Evolutionary conservation across 495 filamentous ascomycete genomes (phyloP).

Genomic region (Pseudoneurospora amorphoporcata): DNA sequence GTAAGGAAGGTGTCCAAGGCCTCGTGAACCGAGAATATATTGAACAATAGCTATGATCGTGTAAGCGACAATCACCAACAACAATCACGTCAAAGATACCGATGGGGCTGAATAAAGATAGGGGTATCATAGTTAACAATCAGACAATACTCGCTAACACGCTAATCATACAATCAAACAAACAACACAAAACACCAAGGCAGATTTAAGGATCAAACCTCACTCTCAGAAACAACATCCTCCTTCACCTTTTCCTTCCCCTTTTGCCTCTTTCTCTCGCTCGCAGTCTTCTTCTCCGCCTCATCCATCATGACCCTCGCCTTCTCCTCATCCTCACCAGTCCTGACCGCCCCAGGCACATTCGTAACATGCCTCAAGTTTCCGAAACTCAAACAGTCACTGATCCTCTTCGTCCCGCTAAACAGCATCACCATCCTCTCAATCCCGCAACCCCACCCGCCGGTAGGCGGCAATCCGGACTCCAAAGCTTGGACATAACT

Average conservation of each 20-base stretch:
- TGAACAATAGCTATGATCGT: neutral
- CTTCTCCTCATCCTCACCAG: neutral
- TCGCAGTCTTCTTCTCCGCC: neutral
- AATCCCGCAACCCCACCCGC: constrained; percentile 90
- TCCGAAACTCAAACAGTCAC: constrained; percentile 79
- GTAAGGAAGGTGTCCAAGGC: neutral
- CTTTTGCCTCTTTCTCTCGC: neutral
- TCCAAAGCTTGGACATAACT: constrained; percentile 74
- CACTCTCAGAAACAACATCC: neutral
- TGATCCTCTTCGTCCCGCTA: constrained; percentile 61
- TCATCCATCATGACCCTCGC: neutral
- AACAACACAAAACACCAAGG: neutral
- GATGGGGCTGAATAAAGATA: neutral
- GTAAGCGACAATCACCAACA: neutral
- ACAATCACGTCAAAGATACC: neutral
- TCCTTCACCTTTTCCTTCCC: neutral
- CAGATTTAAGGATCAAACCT: neutral
- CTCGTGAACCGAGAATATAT: neutral
- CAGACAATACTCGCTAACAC: neutral
- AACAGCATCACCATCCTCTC: constrained; percentile 88
- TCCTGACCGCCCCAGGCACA: neutral
- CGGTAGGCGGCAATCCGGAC: constrained; percentile 84
- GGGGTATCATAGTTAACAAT: neutral
- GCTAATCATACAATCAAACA: neutral
- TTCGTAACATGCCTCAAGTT: constrained; percentile 57